Evolutionary conservation across 2,329 filamentous ascomycete species (phyloP).

Genomic region (Blastomyces silverae): DNA sequence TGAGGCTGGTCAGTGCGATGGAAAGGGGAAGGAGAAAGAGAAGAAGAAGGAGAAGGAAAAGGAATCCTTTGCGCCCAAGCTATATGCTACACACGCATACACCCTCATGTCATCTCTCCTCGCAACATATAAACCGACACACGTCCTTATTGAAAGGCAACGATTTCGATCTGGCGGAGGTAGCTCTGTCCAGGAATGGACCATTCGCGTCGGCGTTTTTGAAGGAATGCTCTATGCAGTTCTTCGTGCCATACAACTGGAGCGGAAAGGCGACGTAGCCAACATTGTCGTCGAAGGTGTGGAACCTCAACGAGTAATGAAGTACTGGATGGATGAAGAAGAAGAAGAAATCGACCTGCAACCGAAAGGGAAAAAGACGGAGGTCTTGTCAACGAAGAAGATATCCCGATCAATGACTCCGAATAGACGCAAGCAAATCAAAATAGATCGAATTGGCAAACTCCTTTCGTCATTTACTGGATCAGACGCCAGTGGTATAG

Average conservation of each 20-base stretch:
- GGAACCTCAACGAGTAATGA: slow-evolving; percentile 49
- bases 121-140: slow-evolving; percentile 50
- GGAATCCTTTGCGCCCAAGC: slow-evolving; percentile 45
- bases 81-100: slow-evolving; percentile 53
- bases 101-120: slow-evolving; percentile 48
- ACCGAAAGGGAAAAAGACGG: slow-evolving; percentile 8
- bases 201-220: slow-evolving; percentile 70
- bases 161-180: slow-evolving; percentile 58
- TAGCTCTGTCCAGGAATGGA: slow-evolving; percentile 70
- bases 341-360: slow-evolving; percentile 15
- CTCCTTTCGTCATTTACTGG: slow-evolving; percentile 41
- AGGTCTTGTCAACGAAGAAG: slow-evolving; percentile 15
- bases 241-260: slow-evolving; percentile 50
- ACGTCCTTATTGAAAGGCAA: slow-evolving; percentile 64
- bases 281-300: slow-evolving; percentile 46
- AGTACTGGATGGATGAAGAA: slow-evolving; percentile 47
- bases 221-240: slow-evolving; percentile 74
- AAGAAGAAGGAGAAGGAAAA: slow-evolving; percentile 26
- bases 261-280: slow-evolving; percentile 33
- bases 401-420: slow-evolving; percentile 19
- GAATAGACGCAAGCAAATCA: slow-evolving; percentile 44
- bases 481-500: neutral
- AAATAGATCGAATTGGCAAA: slow-evolving; percentile 56
- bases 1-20: neutral
- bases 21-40: neutral